phyloP scores from a whole-genome alignment of 805 yeast genomes.

The Kuraishia capsulata region DNA sequence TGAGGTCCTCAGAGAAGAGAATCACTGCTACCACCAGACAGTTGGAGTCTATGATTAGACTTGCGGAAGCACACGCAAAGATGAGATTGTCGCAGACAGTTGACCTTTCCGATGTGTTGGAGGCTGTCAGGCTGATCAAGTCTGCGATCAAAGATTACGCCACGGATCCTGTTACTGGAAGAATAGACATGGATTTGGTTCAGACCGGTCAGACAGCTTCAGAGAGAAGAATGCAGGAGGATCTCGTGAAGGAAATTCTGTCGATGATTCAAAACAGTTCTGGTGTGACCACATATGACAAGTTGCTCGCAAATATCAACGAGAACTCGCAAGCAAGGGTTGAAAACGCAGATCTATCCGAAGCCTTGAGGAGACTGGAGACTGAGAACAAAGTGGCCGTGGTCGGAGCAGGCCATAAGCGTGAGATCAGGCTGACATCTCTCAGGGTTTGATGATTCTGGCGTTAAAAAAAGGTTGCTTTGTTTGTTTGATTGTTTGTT shows the following conservation, averaged over 20 bases:
- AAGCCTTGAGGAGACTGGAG: slow-evolving; percentile 55
- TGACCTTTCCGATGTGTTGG: slow-evolving; percentile 74
- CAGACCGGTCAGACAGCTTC: slow-evolving; percentile 93
- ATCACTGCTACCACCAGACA: slow-evolving; percentile 98
- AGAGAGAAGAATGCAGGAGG: slow-evolving; percentile 71
- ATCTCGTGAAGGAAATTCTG: slow-evolving; percentile 53
- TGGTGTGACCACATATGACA: slow-evolving; percentile 46
- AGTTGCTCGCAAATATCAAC: slow-evolving; percentile 50
- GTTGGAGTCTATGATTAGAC: slow-evolving; percentile 88
- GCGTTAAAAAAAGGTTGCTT: background rate
- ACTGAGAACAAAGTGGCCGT: slow-evolving; percentile 64
- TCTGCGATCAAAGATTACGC: slow-evolving; percentile 97
- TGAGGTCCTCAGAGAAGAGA: slow-evolving; percentile 75
- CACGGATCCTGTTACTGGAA: slow-evolving; percentile 93
- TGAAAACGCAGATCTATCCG: slow-evolving; percentile 64
- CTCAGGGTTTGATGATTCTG: slow-evolving; percentile 9
- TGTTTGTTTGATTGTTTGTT: background rate
- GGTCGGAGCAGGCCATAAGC: slow-evolving; percentile 63
- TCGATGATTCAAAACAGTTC: slow-evolving; percentile 39
- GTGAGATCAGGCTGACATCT: slow-evolving; percentile 31
- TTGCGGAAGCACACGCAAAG: slow-evolving; percentile 95
- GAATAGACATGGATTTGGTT: slow-evolving; percentile 94
- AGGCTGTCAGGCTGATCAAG: slow-evolving; percentile 86
- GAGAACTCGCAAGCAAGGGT: slow-evolving; percentile 57
- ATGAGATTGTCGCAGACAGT: slow-evolving; percentile 76